phyloP scores from a whole-genome alignment of 192 early-diverging fungal genomes.

The Pecoramyces ruminantium region DNA sequence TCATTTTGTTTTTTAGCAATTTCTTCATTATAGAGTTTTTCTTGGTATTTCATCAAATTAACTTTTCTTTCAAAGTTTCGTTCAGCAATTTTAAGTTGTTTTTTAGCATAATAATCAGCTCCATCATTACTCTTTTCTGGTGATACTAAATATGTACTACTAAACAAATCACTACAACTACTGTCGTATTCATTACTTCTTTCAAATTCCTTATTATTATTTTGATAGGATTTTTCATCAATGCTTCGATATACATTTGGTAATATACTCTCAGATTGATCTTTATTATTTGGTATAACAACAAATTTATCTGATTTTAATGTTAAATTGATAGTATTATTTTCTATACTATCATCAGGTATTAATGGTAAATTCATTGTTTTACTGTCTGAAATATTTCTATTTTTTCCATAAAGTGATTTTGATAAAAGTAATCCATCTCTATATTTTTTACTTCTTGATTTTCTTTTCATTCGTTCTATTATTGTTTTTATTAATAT shows the following conservation, averaged over 20 bases:
- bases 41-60: not conserved
- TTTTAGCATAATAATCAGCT: not conserved
- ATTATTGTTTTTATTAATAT: too few species aligned
- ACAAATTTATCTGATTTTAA: not conserved
- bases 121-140: not conserved
- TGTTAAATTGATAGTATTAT: not conserved
- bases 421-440: not conserved
- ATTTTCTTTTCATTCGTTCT: not conserved
- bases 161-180: too few species aligned
- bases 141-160: too few species aligned
- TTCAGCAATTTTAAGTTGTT: not conserved
- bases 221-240: too few species aligned
- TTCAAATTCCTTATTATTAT: too few species aligned
- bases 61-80: not conserved
- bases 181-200: too few species aligned
- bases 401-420: too few species aligned
- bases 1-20: not conserved
- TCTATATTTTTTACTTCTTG: not conserved
- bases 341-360: not conserved
- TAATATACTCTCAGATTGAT: too few species aligned
- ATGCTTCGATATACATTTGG: too few species aligned
- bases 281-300: not conserved
- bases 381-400: too few species aligned
- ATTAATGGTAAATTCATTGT: not conserved
- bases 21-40: not conserved